Conservation (phyloP, 768 basidiomycete genomes). For the Agrocybe praecox region DNA sequence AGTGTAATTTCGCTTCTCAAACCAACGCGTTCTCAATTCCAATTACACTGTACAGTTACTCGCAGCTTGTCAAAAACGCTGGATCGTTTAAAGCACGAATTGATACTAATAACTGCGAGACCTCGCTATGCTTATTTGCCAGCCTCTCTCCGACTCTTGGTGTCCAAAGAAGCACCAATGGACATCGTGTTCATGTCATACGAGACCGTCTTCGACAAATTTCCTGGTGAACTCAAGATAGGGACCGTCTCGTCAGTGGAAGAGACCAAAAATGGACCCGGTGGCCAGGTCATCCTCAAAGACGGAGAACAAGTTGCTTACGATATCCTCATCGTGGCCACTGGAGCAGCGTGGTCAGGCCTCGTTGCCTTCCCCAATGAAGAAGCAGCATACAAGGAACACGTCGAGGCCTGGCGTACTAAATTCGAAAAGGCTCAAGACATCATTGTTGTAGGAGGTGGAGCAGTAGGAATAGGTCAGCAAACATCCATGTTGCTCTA, state of each 20-base stretch:
- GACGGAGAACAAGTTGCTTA: constrained; percentile 47
- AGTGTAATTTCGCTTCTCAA: not conserved
- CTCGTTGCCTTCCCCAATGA: constrained; percentile 31
- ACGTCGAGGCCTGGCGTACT: constrained; percentile 21
- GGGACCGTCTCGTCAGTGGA: constrained; percentile 31
- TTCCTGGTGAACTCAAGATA: constrained; percentile 38
- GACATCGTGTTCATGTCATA: constrained; percentile 23
- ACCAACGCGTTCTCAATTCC: not conserved
- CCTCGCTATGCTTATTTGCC: constrained; percentile 50
- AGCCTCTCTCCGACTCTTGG: constrained; percentile 50
- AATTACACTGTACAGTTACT: not conserved
- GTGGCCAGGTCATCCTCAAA: constrained; percentile 46
- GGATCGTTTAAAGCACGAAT: constrained; percentile 41
- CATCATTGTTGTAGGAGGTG: constrained; percentile 29
- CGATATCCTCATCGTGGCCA: constrained; percentile 56
- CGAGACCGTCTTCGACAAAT: constrained; percentile 19
- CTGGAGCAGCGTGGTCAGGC: constrained; percentile 52
- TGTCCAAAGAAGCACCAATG: constrained; percentile 37
- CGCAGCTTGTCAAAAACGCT: constrained; percentile 42
- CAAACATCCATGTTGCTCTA: constrained; percentile 6
- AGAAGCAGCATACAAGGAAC: constrained; percentile 11
- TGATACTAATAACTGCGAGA: constrained; percentile 53
- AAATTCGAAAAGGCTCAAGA: constrained; percentile 23
- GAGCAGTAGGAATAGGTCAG: constrained; percentile 28
- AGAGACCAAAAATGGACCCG: constrained; percentile 27